Evolutionary conservation across 495 filamentous ascomycete genomes (phyloP), one percentile per base, ranked within the genome.

Genomic region (Penicillium macrosclerotiorum): DNA sequence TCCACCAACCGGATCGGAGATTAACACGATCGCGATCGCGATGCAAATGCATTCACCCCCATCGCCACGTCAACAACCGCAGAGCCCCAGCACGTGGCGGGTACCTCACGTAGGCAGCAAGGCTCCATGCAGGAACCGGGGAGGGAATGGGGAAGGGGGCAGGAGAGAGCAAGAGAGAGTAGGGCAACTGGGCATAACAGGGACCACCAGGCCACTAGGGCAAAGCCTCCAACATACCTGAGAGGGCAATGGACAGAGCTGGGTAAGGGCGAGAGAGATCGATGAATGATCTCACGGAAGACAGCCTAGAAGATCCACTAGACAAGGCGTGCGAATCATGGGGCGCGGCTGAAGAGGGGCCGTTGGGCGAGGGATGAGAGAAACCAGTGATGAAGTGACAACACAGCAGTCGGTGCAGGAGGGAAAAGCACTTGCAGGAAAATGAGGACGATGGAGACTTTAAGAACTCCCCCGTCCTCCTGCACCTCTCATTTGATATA

Each of bases 401-500:
- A 64, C 61, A 42, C 55, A 61, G 45, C 52, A 58, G 47, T 40
- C 19, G 16, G 37, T 9, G 19, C 11, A 13, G 8, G 16, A 25
- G 27, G 22, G 37, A 42, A 58, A 61, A 65, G 54, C 60, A 59
- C 59, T 66, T 60, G 53, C 57, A 52, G 51, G 45, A 49, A 57
- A 49, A 54, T 41, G 63, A 65, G 64, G 61, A 57, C 31, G 31
- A 59, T 47, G 44, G 52, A 59, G 55, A 45, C 60, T 66, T 73
- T 67, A 73, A 65, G 60, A 60, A 59, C 62, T 54, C 52, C 39
- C 51, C 52, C 57, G n/a, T 52, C 64, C 65, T 75, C 56, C 67
- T 62, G 61, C 65, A 64, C 56, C 67, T 74, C 71, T 69, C 74
- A 79, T 76, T 78, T 75, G 75, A 69, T 73, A 66, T 69, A 68